A percentile compares a stretch with the other conserved stretches of the same genome.
Conservation (phyloP, 768 basidiomycete genomes). For the Russula vinacea region DNA sequence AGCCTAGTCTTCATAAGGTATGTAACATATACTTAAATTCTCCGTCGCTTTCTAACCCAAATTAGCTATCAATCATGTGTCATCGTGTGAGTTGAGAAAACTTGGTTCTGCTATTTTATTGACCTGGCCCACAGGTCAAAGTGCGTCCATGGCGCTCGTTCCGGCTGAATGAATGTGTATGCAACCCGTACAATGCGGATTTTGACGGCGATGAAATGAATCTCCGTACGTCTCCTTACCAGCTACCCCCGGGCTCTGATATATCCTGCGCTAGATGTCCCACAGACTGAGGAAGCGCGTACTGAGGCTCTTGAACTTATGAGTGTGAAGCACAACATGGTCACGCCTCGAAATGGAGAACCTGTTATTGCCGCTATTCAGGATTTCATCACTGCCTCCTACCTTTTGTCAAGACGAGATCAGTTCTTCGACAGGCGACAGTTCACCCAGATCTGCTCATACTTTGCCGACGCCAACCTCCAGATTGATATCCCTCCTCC, state of each 20-base stretch:
- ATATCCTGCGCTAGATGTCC: slow-evolving; percentile 65
- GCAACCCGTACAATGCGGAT: slow-evolving; percentile 98
- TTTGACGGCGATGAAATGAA: slow-evolving; percentile 99
- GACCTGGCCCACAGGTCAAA: slow-evolving; percentile 55
- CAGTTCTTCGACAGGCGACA: slow-evolving; percentile 90
- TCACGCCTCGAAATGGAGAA: slow-evolving; percentile 97
- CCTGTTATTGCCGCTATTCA: slow-evolving; percentile 99
- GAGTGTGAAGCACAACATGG: slow-evolving; percentile 95
- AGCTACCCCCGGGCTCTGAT: background rate
- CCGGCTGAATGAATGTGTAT: slow-evolving; percentile 97
- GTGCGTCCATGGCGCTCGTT: slow-evolving; percentile 97
- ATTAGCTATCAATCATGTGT: slow-evolving; percentile 95
- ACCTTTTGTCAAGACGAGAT: slow-evolving; percentile 89
- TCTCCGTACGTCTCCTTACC: slow-evolving; percentile 61
- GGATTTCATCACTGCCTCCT: slow-evolving; percentile 99
- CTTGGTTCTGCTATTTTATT: slow-evolving; percentile 14
- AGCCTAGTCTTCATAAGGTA: slow-evolving; percentile 96
- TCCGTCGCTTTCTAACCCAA: slow-evolving; percentile 3
- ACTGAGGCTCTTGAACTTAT: slow-evolving; percentile 97
- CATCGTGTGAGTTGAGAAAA: slow-evolving; percentile 61
- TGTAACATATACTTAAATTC: slow-evolving; percentile 23
- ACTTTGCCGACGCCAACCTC: slow-evolving; percentile 84
- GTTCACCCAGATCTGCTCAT: slow-evolving; percentile 95
- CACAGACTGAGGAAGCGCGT: slow-evolving; percentile 96
- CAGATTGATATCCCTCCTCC: slow-evolving; percentile 97